Conservation (phyloP, 495 filamentous ascomycete species). For the Aspergillus panamensis region DNA sequence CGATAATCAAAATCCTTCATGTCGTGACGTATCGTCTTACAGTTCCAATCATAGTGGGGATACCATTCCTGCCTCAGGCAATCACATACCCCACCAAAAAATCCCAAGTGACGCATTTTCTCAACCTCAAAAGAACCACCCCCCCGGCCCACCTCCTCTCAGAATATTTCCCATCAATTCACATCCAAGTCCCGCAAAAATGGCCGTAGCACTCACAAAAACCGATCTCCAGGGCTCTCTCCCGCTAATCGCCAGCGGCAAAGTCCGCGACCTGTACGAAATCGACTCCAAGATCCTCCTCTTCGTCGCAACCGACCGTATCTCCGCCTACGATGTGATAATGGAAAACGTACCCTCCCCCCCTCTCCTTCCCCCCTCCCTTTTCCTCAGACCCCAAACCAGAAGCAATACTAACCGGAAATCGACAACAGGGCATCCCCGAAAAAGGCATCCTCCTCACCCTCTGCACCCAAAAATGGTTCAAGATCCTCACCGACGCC, state of each 20-base stretch:
- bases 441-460: constrained; percentile 83
- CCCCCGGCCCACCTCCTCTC: background rate
- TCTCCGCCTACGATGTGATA: constrained; percentile 92
- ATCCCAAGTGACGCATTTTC: background rate
- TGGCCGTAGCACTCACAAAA: constrained; percentile 47
- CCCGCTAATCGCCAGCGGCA: constrained; percentile 60
- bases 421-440: constrained; percentile 61
- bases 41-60: background rate
- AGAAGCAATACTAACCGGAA: background rate
- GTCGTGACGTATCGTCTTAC: background rate
- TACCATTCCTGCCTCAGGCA: background rate
- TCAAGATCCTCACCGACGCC: constrained; percentile 60
- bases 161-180: background rate
- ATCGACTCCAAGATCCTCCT: constrained; percentile 73
- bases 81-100: background rate
- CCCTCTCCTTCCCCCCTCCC: background rate
- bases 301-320: constrained; percentile 87
- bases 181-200: constrained; percentile 19
- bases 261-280: constrained; percentile 80
- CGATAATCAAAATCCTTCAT: background rate
- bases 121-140: background rate
- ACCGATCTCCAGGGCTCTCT: constrained; percentile 54
- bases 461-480: constrained; percentile 81
- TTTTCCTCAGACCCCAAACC: constrained; percentile 1
- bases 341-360: constrained; percentile 64